Base-by-base conservation (phyloP, 2,329 filamentous ascomycete species). In the Cladosporium colombiae region DNA sequence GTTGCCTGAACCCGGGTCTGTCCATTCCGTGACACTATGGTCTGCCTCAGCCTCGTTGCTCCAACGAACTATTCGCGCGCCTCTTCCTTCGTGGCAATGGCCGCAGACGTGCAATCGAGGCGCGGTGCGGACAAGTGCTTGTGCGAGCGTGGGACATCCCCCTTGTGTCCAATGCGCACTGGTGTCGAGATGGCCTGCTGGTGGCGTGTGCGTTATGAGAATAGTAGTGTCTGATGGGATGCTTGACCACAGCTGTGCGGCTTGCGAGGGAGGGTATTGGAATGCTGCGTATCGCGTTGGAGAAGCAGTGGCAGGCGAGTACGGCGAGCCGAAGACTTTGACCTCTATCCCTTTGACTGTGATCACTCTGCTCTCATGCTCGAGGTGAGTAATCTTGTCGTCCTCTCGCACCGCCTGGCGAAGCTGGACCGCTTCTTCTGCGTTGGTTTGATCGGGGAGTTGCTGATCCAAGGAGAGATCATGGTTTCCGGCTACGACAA, bases 401-500 rank as follows among this genome's bases (percentile, higher is more conserved):
- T 84, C 79, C 5, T 77, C 69, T 18, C 68, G 74, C 5, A 91
- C 71, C 1, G 91, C 78, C 0, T 78, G 74, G 44, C 85, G 79
- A 72, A 88, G 91, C 35, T 81, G 80, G 8, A 77, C 74, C 0
- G 84, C 74, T 35, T 85, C 82, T 0, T 83, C n/a, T n/a, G n/a
- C n/a, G n/a, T n/a, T n/a, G n/a, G n/a, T n/a, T n/a, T n/a, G n/a
- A n/a, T n/a, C n/a, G n/a, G n/a, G n/a, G n/a, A n/a, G n/a, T n/a
- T n/a, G n/a, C n/a, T n/a, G n/a, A n/a, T n/a, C n/a, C n/a, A n/a
- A n/a, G n/a, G n/a, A n/a, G n/a, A 91, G 81, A 73, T 93, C 91
- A 76, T 93, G 91, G 74, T 93, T 93, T 31, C 90, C 89, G 68
- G 88, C 89, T 69, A 92, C 78, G 46, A 92, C 83, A 68, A 92